These are phyloP conservation scores for Gyrodon lividus DNA, from an alignment of 768 basidiomycete genomes.

Conservation along the genomic window DNA sequence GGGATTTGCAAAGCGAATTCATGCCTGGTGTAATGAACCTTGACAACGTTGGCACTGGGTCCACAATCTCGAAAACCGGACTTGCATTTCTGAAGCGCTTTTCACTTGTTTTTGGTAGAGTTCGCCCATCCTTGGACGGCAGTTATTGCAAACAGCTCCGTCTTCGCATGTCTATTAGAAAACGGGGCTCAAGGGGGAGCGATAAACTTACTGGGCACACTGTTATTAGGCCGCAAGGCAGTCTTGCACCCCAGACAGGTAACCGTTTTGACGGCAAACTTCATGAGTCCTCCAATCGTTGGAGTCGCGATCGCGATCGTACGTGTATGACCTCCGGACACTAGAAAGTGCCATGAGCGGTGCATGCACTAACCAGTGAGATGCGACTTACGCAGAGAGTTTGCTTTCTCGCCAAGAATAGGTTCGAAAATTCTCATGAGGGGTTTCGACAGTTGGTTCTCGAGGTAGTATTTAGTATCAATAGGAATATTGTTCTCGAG, in stretches of 20 bases:
- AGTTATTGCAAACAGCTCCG: slow-evolving; percentile 94
- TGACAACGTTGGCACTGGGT: slow-evolving; percentile 99
- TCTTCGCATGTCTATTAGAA: slow-evolving; percentile 42
- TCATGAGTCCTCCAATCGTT: slow-evolving; percentile 95
- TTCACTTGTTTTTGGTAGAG: slow-evolving; percentile 89
- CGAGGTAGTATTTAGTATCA: slow-evolving; percentile 96
- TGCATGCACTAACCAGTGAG: neutral
- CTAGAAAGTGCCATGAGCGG: slow-evolving; percentile 39
- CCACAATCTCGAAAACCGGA: slow-evolving; percentile 93
- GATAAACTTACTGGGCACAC: slow-evolving; percentile 55
- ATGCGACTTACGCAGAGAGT: slow-evolving; percentile 64
- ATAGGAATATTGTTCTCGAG: slow-evolving; percentile 98
- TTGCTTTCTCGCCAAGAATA: slow-evolving; percentile 89
- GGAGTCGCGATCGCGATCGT: slow-evolving; percentile 97
- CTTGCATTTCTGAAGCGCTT: slow-evolving; percentile 75
- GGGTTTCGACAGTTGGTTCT: slow-evolving; percentile 97
- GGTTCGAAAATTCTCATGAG: slow-evolving; percentile 98
- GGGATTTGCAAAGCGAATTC: neutral
- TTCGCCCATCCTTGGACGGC: slow-evolving; percentile 80
- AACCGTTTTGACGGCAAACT: slow-evolving; percentile 93
- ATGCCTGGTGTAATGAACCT: slow-evolving; percentile 92
- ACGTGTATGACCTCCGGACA: slow-evolving; percentile 94
- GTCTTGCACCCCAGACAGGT: slow-evolving; percentile 98
- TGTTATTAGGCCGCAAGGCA: slow-evolving; percentile 74
- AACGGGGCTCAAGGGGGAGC: neutral